phyloP scores from a whole-genome alignment of 306 rosid genomes.

The Prunus persica region DNA sequence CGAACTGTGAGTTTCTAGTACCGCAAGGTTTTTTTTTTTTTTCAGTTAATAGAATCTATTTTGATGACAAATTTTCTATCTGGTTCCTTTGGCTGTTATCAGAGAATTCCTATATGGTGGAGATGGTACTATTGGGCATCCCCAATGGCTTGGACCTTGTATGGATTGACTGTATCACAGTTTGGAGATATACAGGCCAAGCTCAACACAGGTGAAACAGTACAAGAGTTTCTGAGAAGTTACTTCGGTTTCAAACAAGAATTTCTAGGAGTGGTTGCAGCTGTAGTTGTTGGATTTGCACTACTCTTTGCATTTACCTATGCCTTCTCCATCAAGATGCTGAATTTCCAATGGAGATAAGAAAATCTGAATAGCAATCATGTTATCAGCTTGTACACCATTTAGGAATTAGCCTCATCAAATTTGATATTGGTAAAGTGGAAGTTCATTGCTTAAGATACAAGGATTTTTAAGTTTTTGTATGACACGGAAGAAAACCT shows the following conservation, averaged over 20 bases:
- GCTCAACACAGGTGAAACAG: conserved; percentile 4
- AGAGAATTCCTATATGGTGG: conserved; percentile 66
- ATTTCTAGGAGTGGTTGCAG: conserved; percentile 20
- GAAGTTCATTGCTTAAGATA: no score
- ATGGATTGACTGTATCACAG: conserved; percentile 56
- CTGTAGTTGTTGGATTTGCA: conserved; percentile 11
- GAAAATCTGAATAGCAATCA: not conserved
- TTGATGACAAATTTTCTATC: not conserved
- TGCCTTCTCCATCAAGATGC: conserved; percentile 13
- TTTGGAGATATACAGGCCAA: conserved; percentile 40
- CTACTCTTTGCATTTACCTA: conserved; percentile 17
- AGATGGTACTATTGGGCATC: conserved; percentile 57
- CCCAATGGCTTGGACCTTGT: conserved; percentile 59
- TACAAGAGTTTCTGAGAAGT: conserved; percentile 9
- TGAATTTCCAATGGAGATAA: conserved; percentile 13
- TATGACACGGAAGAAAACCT: no score
- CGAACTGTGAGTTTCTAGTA: conserved; percentile 22
- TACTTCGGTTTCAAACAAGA: conserved; percentile 22
- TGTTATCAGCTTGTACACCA: not conserved
- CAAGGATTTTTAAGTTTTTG: no score
- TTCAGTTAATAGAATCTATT: not conserved
- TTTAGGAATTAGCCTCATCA: not conserved
- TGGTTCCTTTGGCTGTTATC: not conserved
- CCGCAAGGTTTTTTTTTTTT: not conserved
- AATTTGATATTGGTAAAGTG: not conserved